These are phyloP conservation scores for Abelmoschus esculentus DNA, from an alignment of 345 rosid genomes.

Conservation along the genomic window DNA sequence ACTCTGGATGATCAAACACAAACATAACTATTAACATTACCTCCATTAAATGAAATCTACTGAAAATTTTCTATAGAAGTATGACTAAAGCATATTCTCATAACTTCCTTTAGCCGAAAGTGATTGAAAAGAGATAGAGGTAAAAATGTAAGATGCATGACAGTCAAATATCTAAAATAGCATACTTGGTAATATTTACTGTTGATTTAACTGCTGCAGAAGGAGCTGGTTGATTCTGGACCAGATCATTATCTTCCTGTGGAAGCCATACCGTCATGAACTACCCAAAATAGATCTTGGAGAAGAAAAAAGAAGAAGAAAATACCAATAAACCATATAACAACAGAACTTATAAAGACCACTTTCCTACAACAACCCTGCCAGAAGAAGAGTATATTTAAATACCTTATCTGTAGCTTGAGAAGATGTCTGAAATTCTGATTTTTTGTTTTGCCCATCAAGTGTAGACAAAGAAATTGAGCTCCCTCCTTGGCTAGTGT, in stretches of 20 bases:
- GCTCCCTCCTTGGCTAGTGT: constrained; percentile 44
- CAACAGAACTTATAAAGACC: constrained; percentile 6
- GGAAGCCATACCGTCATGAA: constrained; percentile 21
- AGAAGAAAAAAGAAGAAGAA: neutral
- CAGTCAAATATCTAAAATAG: constrained; percentile 11
- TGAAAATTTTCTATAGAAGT: constrained; percentile 11
- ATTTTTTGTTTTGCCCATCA: constrained; percentile 43
- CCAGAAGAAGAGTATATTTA: constrained; percentile 5
- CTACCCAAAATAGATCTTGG: constrained; percentile 4
- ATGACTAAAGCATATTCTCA: neutral
- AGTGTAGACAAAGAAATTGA: constrained; percentile 40
- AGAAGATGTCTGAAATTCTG: constrained; percentile 27
- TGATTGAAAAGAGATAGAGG: neutral
- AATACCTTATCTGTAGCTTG: constrained; percentile 36
- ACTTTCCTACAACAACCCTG: constrained; percentile 2
- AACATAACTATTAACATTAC: constrained; percentile 11
- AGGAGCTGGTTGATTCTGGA: constrained; percentile 26
- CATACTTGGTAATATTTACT: constrained; percentile 39
- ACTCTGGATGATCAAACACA: constrained; percentile 27
- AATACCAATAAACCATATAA: constrained; percentile 7
- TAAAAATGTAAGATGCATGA: neutral
- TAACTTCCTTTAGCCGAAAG: neutral
- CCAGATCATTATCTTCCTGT: constrained; percentile 45
- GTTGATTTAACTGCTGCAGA: constrained; percentile 30
- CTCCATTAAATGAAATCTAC: constrained; percentile 7